phyloP scores from a whole-genome alignment of 306 rosid species.

The Rosa chinensis region DNA sequence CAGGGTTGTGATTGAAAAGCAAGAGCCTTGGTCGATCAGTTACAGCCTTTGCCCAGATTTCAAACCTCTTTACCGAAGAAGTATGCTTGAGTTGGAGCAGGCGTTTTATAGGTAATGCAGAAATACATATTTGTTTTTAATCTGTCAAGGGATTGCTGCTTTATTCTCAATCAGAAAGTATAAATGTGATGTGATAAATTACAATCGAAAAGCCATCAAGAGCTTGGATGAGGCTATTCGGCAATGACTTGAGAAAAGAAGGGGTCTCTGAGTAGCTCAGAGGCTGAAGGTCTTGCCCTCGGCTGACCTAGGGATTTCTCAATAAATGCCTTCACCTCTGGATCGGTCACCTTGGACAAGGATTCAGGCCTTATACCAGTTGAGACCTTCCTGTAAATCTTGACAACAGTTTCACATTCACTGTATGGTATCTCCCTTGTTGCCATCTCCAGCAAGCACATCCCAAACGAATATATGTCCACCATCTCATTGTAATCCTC shows the following conservation, averaged over 20 bases:
- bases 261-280: conserved; percentile 78
- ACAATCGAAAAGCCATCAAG: conserved; percentile 15
- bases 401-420: conserved; percentile 78
- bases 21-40: no score
- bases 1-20: not conserved
- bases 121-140: not conserved
- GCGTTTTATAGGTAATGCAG: not conserved
- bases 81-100: not conserved
- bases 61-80: no score
- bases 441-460: conserved; percentile 93
- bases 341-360: conserved; percentile 51
- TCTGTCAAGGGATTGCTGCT: not conserved
- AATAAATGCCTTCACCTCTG: conserved; percentile 68
- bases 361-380: conserved; percentile 67
- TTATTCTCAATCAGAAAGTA: not conserved
- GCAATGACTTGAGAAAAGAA: conserved; percentile 63
- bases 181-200: not conserved
- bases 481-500: conserved; percentile 96
- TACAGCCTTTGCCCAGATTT: no score
- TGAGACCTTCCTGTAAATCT: conserved; percentile 81
- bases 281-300: conserved; percentile 84
- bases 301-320: conserved; percentile 80
- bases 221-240: conserved; percentile 28
- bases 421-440: conserved; percentile 92
- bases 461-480: conserved; percentile 87